Evolutionary conservation across 257 asterid species (phyloP).

Genomic region (Solanum sejunctum): DNA sequence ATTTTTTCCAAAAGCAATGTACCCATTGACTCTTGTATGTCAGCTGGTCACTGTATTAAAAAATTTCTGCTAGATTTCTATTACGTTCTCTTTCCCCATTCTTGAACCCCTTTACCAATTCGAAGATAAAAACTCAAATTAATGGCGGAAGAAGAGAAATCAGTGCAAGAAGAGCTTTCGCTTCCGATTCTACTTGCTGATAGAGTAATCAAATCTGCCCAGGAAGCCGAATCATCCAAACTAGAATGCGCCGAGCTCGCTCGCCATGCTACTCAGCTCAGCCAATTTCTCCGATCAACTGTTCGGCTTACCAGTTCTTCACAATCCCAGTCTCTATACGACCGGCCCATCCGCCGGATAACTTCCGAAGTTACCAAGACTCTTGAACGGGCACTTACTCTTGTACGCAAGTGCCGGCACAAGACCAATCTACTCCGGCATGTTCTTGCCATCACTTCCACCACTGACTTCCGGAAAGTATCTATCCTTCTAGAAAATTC

Average conservation of each 20-base stretch:
- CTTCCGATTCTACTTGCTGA: constrained; percentile 36
- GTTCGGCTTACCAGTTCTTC: constrained; percentile 40
- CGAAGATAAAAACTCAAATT: not conserved
- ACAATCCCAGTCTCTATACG: constrained; percentile 37
- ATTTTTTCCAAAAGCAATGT: not conserved
- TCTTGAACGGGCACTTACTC: constrained; percentile 38
- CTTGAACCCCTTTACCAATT: not conserved
- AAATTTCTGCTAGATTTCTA: not conserved
- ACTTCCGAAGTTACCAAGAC: constrained; percentile 38
- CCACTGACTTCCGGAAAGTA: constrained; percentile 62
- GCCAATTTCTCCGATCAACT: constrained; percentile 53
- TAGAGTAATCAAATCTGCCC: constrained; percentile 26
- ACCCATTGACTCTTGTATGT: not conserved
- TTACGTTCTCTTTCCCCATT: not conserved
- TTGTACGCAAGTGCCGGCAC: constrained; percentile 56
- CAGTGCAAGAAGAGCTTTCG: constrained; percentile 34
- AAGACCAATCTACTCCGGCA: constrained; percentile 42
- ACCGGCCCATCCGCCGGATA: constrained; percentile 64
- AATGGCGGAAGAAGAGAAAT: constrained; percentile 16
- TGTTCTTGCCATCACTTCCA: constrained; percentile 51
- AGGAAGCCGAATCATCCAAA: constrained; percentile 45
- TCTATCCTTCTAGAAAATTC: constrained; percentile 42
- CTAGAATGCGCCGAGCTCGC: constrained; percentile 46
- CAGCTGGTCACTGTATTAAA: not conserved
- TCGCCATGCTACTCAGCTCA: constrained; percentile 40